Evolutionary conservation across 2,329 filamentous ascomycete species (phyloP).

Genomic region (Neoscytalidium dimidiatum): DNA sequence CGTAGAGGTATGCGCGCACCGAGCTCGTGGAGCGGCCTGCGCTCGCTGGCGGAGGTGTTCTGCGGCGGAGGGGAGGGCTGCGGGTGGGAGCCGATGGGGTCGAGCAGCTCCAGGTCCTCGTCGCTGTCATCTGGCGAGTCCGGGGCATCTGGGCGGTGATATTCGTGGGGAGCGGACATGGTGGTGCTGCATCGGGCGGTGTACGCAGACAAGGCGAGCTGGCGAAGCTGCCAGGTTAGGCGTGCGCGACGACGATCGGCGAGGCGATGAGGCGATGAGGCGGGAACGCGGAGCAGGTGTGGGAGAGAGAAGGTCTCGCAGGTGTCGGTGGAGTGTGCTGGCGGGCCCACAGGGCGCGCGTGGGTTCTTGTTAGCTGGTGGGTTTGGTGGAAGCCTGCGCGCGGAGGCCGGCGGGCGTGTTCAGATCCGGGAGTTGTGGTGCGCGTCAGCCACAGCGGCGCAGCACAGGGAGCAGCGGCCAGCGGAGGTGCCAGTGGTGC

Average conservation of each 20-base stretch:
- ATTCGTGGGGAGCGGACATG: slow-evolving; percentile 50
- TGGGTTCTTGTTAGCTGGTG: not conserved
- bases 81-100: slow-evolving; percentile 52
- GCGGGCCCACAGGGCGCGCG: not conserved
- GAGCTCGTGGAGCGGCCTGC: slow-evolving; percentile 41
- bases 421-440: not conserved
- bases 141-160: slow-evolving; percentile 60
- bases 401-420: not conserved
- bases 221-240: slow-evolving; percentile 20
- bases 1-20: slow-evolving; percentile 68
- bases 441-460: slow-evolving; percentile 6
- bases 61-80: slow-evolving; percentile 31
- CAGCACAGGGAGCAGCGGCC: not conserved
- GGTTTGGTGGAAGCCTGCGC: not conserved
- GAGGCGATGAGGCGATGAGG: slow-evolving; percentile 11
- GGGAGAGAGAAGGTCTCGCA: not conserved
- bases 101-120: slow-evolving; percentile 76
- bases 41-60: slow-evolving; percentile 33
- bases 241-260: slow-evolving; percentile 1
- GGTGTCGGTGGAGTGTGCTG: not conserved
- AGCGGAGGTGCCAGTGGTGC: not conserved
- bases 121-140: slow-evolving; percentile 63
- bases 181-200: slow-evolving; percentile 24
- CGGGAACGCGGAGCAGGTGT: not conserved
- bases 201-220: slow-evolving; percentile 30